Conservation (phyloP, 2,329 filamentous ascomycete species). For the Colletotrichum coccodes region DNA sequence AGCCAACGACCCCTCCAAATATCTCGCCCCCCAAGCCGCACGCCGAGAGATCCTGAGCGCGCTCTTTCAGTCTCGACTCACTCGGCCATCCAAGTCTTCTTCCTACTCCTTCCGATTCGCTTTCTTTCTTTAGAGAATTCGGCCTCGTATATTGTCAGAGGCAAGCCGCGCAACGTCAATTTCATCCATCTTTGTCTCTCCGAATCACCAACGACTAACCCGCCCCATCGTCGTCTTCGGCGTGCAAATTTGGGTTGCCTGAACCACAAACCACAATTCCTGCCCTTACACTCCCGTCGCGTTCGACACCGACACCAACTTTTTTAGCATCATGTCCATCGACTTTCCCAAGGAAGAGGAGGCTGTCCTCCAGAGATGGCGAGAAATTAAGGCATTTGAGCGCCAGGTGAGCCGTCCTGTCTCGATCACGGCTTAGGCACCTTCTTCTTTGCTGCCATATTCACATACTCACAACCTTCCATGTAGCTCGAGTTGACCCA, state of each 20-base stretch:
- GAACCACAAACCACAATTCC: background rate
- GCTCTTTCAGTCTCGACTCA: constrained; percentile 11
- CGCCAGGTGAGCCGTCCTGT: constrained; percentile 69
- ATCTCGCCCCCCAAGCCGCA: background rate
- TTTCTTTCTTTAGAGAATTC: background rate
- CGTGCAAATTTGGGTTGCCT: constrained; percentile 1
- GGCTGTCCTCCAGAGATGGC: constrained; percentile 85
- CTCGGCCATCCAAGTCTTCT: background rate
- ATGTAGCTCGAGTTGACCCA: constrained; percentile 78
- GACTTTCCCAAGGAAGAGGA: constrained; percentile 95
- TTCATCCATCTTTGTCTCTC: background rate
- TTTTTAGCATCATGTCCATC: constrained; percentile 74
- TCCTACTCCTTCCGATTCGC: background rate
- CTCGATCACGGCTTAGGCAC: background rate
- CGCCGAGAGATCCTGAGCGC: background rate
- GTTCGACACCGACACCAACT: background rate
- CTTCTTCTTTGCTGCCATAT: background rate
- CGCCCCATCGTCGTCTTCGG: background rate
- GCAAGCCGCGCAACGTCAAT: background rate
- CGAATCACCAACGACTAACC: constrained; percentile 4
- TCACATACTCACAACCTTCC: constrained; percentile 4
- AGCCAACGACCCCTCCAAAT: constrained; percentile 23
- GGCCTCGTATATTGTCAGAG: background rate
- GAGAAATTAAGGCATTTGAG: constrained; percentile 90
- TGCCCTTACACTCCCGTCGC: background rate